Evolutionary conservation across 2,329 filamentous ascomycete species (phyloP).

Genomic region (Trichoderma sp.): DNA sequence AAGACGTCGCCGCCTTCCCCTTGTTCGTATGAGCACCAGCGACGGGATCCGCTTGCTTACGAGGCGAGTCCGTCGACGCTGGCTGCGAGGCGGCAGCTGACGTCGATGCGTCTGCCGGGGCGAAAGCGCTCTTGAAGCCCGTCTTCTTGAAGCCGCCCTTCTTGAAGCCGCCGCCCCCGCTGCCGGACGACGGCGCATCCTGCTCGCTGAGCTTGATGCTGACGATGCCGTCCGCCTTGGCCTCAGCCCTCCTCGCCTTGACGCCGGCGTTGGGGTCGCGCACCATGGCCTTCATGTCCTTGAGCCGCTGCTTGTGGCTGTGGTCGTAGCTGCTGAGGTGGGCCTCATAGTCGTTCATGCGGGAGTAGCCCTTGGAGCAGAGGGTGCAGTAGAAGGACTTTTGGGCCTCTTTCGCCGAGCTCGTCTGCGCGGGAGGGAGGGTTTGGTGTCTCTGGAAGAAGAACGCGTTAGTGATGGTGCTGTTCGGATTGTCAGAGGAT

Average conservation of each 20-base stretch:
- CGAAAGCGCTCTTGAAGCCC: constrained; percentile 78
- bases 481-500: constrained; percentile 41
- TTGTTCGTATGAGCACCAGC: constrained; percentile 38
- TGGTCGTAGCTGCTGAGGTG: constrained; percentile 96
- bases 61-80: constrained; percentile 6
- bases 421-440: constrained; percentile 60
- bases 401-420: constrained; percentile 72
- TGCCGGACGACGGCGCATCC: constrained; percentile 40
- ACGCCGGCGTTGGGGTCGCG: constrained; percentile 68
- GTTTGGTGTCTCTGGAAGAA: constrained; percentile 56
- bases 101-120: constrained; percentile 48
- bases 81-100: constrained; percentile 1
- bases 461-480: constrained; percentile 41
- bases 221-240: constrained; percentile 69
- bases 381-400: constrained; percentile 83
- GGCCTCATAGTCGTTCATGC: constrained; percentile 94
- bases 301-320: constrained; percentile 85
- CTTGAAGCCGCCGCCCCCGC: constrained; percentile 73
- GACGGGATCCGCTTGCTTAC: constrained; percentile 29
- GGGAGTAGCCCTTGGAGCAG: constrained; percentile 91
- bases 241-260: constrained; percentile 69
- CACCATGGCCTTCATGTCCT: constrained; percentile 84
- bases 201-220: constrained; percentile 62
- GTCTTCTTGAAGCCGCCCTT: constrained; percentile 85
- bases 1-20: constrained; percentile 38